Evolutionary conservation across 106 monocot species (phyloP).

Genomic region (Acorus calamus): DNA sequence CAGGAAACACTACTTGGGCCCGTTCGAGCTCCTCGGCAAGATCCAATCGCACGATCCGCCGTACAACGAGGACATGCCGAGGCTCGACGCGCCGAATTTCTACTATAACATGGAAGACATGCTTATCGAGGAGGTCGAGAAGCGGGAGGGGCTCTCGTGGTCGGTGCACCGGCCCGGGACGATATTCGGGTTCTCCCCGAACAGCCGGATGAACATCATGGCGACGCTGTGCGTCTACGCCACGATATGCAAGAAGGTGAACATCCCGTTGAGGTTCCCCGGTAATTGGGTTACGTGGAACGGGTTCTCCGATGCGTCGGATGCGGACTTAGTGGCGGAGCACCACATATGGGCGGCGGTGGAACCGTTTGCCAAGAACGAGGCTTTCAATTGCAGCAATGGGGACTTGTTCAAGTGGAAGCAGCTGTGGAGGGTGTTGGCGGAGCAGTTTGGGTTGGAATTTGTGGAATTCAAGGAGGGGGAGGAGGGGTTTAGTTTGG

Average conservation of each 20-base stretch:
- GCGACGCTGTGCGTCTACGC: conserved; percentile 36
- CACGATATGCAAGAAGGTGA: conserved; percentile 31
- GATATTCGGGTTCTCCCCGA: conserved; percentile 38
- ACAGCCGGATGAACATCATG: conserved; percentile 26
- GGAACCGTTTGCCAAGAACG: too few species aligned
- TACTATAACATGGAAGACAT: conserved; percentile 49
- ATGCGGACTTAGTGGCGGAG: too few species aligned
- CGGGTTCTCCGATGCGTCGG: background rate
- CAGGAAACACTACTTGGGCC: conserved; percentile 65
- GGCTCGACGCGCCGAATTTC: conserved; percentile 36
- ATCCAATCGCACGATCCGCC: conserved; percentile 26
- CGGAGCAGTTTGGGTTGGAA: conserved; percentile 54
- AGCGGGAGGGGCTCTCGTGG: conserved; percentile 30
- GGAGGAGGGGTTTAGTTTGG: conserved; percentile 35
- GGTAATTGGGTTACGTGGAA: conserved; percentile 24
- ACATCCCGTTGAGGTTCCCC: conserved; percentile 22
- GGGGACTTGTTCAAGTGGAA: conserved; percentile 68
- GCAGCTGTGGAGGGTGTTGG: conserved; percentile 51
- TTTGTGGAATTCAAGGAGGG: conserved; percentile 41
- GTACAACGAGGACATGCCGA: conserved; percentile 40
- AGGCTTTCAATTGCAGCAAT: conserved; percentile 3
- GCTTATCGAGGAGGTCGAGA: conserved; percentile 28
- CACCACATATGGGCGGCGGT: too few species aligned
- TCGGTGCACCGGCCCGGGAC: conserved; percentile 44
- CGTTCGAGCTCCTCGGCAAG: conserved; percentile 23